Conservation (phyloP, 2,329 filamentous ascomycete genomes). For the Curvularia lunata region DNA sequence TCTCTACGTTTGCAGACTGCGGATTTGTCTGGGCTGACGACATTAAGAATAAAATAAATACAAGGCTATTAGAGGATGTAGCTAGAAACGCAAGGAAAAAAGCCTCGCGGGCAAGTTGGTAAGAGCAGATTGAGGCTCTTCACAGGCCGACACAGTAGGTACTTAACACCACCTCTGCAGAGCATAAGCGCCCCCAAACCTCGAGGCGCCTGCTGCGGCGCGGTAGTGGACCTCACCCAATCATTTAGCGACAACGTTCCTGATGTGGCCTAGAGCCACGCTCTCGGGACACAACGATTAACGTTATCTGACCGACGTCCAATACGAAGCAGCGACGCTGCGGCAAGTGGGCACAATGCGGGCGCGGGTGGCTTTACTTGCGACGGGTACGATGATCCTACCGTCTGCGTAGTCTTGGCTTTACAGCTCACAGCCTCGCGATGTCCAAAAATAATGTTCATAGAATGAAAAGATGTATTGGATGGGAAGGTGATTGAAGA, state of each 20-base stretch:
- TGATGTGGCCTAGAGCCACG: slow-evolving; percentile 5
- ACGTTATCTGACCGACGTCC: background rate
- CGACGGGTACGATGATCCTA: slow-evolving; percentile 1
- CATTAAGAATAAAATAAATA: too few relatives aligned
- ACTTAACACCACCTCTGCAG: slow-evolving; percentile 6
- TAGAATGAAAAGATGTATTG: background rate
- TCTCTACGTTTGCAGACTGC: too few relatives aligned
- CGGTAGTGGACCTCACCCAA: slow-evolving; percentile 2
- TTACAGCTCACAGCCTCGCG: background rate
- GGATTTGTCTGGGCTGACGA: too few relatives aligned
- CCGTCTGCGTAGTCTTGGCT: slow-evolving; percentile 3
- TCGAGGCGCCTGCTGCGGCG: slow-evolving; percentile 15
- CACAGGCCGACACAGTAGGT: slow-evolving; percentile 12
- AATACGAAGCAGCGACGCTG: slow-evolving; percentile 2
- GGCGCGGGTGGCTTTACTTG: slow-evolving; percentile 10
- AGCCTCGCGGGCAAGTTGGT: too few relatives aligned
- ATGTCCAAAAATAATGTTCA: background rate
- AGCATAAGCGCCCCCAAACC: slow-evolving; percentile 16
- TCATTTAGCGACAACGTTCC: slow-evolving; percentile 14
- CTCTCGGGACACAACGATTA: background rate
- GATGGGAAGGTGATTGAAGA: background rate
- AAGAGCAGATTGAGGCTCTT: slow-evolving; percentile 1
- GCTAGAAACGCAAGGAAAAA: too few relatives aligned
- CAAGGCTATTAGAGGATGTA: too few relatives aligned
- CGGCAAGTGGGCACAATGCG: slow-evolving; percentile 11